Evolutionary conservation across 164 flowering plant species (phyloP).

Genomic region (Dillenia suffruticosa): DNA sequence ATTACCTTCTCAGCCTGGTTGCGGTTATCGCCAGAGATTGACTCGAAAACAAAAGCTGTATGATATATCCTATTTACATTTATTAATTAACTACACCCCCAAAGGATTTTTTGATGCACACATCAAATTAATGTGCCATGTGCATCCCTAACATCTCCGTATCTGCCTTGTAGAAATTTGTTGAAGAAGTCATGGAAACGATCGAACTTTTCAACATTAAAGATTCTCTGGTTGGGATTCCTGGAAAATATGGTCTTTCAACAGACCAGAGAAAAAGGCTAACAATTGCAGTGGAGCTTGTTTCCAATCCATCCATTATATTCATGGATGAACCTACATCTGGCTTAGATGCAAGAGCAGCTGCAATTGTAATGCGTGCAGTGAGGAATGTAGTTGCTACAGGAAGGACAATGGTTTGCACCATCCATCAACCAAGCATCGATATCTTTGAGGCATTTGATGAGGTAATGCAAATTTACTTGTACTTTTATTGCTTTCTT

Average conservation of each 20-base stretch:
- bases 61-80: neutral
- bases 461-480: constrained; percentile 18
- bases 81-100: too few species aligned
- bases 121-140: neutral
- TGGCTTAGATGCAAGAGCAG: constrained; percentile 57
- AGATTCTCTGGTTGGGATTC: constrained; percentile 40
- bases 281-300: constrained; percentile 51
- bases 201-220: constrained; percentile 41
- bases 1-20: constrained; percentile 44
- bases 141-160: neutral
- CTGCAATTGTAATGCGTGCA: constrained; percentile 56
- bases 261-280: constrained; percentile 50
- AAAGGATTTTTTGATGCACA: too few species aligned
- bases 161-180: constrained; percentile 29
- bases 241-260: constrained; percentile 41
- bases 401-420: constrained; percentile 51
- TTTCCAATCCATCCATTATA: constrained; percentile 50
- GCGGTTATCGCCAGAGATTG: constrained; percentile 23
- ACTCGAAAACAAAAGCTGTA: constrained; percentile 26
- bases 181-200: constrained; percentile 43
- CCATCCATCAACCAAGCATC: constrained; percentile 43
- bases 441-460: constrained; percentile 41
- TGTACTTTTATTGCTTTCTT: too few species aligned
- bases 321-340: constrained; percentile 61
- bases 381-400: constrained; percentile 48